These are phyloP conservation scores for Tremellales sp. DNA, from an alignment of 1,284 basidiomycete genomes.

Conservation along the genomic window DNA sequence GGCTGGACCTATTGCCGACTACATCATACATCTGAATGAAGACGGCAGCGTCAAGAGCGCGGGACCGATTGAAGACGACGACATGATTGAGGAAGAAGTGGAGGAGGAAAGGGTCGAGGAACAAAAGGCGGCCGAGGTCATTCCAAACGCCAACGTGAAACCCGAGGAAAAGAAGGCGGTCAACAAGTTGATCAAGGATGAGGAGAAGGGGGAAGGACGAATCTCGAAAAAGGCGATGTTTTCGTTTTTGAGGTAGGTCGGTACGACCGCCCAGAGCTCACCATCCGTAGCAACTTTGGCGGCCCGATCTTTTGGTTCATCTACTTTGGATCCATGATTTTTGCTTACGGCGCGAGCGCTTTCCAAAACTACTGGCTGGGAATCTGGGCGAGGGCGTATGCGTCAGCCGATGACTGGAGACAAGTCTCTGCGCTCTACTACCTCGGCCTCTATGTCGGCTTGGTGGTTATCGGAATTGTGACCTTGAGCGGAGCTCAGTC, in stretches of 20 bases:
- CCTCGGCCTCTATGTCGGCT: conserved; percentile 52
- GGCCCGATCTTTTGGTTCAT: conserved; percentile 49
- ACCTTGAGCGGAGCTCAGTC: conserved; percentile 41
- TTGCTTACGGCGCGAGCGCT: conserved; percentile 40
- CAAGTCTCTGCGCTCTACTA: conserved; percentile 48
- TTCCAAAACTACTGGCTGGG: conserved; percentile 60
- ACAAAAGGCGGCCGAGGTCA: conserved; percentile 41
- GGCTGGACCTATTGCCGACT: conserved; percentile 61
- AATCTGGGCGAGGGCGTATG: conserved; percentile 59
- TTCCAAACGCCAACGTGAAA: conserved; percentile 35
- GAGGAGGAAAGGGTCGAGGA: conserved; percentile 31
- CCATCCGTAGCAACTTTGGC: conserved; percentile 39
- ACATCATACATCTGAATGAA: conserved; percentile 59
- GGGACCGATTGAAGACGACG: conserved; percentile 35
- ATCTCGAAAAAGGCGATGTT: conserved; percentile 51
- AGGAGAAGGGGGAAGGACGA: conserved; percentile 59
- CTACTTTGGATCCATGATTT: conserved; percentile 35
- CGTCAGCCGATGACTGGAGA: conserved; percentile 34
- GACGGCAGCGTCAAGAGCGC: conserved; percentile 49
- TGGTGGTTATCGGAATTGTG: conserved; percentile 36
- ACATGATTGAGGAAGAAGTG: conserved; percentile 19
- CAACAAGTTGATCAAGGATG: conserved; percentile 54
- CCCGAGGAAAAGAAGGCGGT: conserved; percentile 27
- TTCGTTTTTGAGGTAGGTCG: conserved; percentile 36
- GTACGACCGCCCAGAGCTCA: neutral